Evolutionary conservation across 2,329 filamentous ascomycete species (phyloP), one percentile per base, ranked within the genome.

Genomic region (Apiospora marii): DNA sequence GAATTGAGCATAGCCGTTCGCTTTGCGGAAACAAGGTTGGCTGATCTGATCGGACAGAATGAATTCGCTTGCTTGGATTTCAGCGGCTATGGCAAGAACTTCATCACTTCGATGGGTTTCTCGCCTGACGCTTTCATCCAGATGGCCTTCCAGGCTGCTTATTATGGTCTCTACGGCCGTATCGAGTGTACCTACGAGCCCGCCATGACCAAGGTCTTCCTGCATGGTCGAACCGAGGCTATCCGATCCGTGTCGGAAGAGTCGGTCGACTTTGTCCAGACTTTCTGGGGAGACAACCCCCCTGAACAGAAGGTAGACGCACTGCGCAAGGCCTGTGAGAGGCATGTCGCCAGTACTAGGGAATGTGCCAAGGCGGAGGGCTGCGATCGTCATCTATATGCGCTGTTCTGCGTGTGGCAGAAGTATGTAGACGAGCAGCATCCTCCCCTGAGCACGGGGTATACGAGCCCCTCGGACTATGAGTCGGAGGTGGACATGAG

Each of bases 81-180:
- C 77, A 85, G 86, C 68, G 90, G 92, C 34, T 99, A 97, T 78
- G 96, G 96, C 76, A 98, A 98, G 87, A 98, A 96, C 82, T 98
- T 98, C 80, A 98, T 99, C 83, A 98, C 95, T 0, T 94, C 93
- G 0, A 97, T 97, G 92, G 96, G 96, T 10, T 97, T 98, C 83
- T 98, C 96, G 0, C 96, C 96, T 0, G 96, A 98, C 81, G 96
- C 96, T 0, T 99, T 98, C 80, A 94, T 99, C 27, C 96, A 99
- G 82, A 98, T 99, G 96, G 96, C 96, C 0, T 98, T 98, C 85
- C 96, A 99, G 82, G 96, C 96, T 5, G 96, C 96, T 0, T 98
- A 99, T 85, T 99, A 98, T 79, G 96, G 96, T 1, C 88, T 99
- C 10, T 99, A 98, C 78, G 96, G 96, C 3, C 91, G 94, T 5